These are phyloP conservation scores for Cyberlindnera samutprakarnensis DNA, from an alignment of 805 yeast species.

Conservation along the genomic window DNA sequence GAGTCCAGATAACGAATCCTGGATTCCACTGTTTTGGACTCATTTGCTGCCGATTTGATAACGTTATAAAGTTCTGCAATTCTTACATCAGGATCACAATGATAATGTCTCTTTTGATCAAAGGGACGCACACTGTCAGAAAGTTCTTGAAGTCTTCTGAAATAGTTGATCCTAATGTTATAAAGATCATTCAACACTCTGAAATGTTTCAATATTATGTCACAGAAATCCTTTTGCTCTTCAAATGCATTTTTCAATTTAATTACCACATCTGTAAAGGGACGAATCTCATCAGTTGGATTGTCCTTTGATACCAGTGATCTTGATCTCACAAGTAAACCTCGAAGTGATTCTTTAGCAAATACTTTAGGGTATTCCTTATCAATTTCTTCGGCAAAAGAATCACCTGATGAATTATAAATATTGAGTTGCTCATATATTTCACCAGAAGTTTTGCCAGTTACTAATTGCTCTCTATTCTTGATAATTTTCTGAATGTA, in stretches of 20 bases:
- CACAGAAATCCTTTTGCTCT: slow-evolving; percentile 24
- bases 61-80: background rate
- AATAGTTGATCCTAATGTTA: slow-evolving; percentile 77
- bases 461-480: slow-evolving; percentile 34
- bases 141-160: slow-evolving; percentile 73
- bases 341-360: slow-evolving; percentile 6
- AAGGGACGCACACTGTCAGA: slow-evolving; percentile 72
- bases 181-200: slow-evolving; percentile 55
- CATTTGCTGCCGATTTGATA: background rate
- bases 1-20: slow-evolving; percentile 44
- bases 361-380: slow-evolving; percentile 2
- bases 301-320: slow-evolving; percentile 2
- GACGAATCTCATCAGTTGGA: slow-evolving; percentile 2
- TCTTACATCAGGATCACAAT: background rate
- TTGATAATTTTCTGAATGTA: slow-evolving; percentile 39
- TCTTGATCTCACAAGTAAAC: slow-evolving; percentile 11
- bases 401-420: slow-evolving; percentile 7
- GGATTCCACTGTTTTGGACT: slow-evolving; percentile 20
- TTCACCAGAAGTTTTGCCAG: slow-evolving; percentile 17
- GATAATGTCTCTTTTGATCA: slow-evolving; percentile 24
- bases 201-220: slow-evolving; percentile 32
- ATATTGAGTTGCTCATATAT: slow-evolving; percentile 5
- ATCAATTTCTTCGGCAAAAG: slow-evolving; percentile 6
- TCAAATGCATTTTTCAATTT: slow-evolving; percentile 24
- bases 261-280: slow-evolving; percentile 6